A percentile compares a stretch with the other conserved stretches of the same genome.
Conservation (phyloP, 345 rosid genomes). For the Linum trigynum region DNA sequence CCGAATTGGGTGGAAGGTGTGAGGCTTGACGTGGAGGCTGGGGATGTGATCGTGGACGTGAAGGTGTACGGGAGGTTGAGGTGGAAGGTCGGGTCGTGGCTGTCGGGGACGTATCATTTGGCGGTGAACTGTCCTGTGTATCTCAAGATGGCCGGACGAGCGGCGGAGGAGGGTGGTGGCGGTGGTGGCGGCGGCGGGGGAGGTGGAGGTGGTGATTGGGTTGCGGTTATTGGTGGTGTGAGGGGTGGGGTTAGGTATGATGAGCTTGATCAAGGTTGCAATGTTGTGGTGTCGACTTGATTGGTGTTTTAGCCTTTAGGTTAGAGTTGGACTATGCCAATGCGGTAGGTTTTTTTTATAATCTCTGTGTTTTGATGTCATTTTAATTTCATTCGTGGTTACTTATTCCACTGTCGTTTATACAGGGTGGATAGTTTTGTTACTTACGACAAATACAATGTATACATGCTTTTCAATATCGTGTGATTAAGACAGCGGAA, state of each 20-base stretch:
- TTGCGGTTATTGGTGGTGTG: background rate
- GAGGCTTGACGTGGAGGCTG: slow-evolving; percentile 34
- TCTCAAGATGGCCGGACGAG: slow-evolving; percentile 1
- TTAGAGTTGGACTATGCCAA: too few relatives aligned
- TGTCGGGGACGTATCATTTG: slow-evolving; percentile 50
- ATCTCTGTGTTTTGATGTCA: too few relatives aligned
- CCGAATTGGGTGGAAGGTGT: slow-evolving; percentile 30
- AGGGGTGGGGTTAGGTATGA: slow-evolving; percentile 35
- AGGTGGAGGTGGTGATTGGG: slow-evolving; percentile 7
- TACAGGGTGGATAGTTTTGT: too few relatives aligned
- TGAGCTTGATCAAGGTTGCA: slow-evolving; percentile 43
- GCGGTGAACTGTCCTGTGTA: slow-evolving; percentile 55
- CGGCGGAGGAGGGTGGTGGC: too few relatives aligned
- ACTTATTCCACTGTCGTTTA: too few relatives aligned
- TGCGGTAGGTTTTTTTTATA: too few relatives aligned
- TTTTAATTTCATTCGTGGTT: too few relatives aligned
- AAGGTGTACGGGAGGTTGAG: slow-evolving; percentile 46
- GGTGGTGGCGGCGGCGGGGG: background rate
- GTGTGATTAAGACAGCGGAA: too few relatives aligned
- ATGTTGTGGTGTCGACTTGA: slow-evolving; percentile 35
- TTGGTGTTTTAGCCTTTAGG: too few relatives aligned
- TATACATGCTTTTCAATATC: too few relatives aligned
- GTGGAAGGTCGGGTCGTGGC: slow-evolving; percentile 77
- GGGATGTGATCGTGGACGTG: slow-evolving; percentile 40
- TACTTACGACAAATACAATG: too few relatives aligned